Evolutionary conservation across 139 green algal genomes (phyloP), one percentile per base, ranked within the genome.

Genomic region (Chlorella sp.): DNA sequence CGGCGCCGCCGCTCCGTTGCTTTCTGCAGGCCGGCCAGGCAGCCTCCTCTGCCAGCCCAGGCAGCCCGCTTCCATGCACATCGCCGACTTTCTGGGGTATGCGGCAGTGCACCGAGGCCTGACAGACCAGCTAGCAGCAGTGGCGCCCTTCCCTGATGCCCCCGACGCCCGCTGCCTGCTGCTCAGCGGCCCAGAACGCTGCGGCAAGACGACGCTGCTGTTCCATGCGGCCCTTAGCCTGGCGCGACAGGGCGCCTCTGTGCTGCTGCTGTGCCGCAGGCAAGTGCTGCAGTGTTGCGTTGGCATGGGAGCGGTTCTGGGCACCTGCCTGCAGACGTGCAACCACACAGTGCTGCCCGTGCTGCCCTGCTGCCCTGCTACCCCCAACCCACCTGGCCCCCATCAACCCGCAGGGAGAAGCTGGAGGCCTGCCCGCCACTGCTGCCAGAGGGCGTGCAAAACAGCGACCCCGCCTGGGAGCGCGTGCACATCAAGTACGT

Each of bases 171-270:
- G 68, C 64, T 82, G 71, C 74, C 51, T 85, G 26, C 51, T 60
- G 51, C 68, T 88, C 7, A 78, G 64, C 47, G 85, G 85, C 12
- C 85, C 85, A 0, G 85, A 86, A 20, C 85, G 69, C 64, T 82
- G 76, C 65, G 85, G 85, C 36, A 89, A 89, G 38, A 89, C 85
- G 0, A 78, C 74, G 11, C 65, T 89, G 47, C 85, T 89, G 20
- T 86, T 89, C 38, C 78, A 86, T 9, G 25, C 60, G 0, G 85
- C 85, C 17, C 78, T 82, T 7, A 41, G n/a, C 12, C 25, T 71
- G 18, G 85, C 85, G 0, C 71, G 65, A 0, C 41, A 81, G 51
- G 75, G 65, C 23, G 6, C 44, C 17, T 6, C 17, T 1, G 78
- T 89, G 51, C 55, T 89, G 63, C 72, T 89, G 56, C 63, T 89